These are phyloP conservation scores for Sanguinoderma infundibulare DNA, from an alignment of 1,284 basidiomycete species.

Conservation along the genomic window DNA sequence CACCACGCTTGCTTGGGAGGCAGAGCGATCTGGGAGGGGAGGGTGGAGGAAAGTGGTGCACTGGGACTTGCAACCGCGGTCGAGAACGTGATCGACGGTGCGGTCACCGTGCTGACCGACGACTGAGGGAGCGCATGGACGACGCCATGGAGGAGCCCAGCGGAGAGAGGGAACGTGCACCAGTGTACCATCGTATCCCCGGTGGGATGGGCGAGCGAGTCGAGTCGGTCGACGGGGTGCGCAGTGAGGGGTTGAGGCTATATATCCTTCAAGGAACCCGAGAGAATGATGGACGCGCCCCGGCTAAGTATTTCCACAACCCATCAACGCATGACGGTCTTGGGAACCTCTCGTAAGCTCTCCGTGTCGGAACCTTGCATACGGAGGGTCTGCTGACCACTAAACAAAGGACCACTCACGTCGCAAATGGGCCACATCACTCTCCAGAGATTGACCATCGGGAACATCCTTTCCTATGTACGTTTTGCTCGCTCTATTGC, in stretches of 20 bases:
- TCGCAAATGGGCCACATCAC: not conserved
- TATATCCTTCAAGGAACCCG: slow-evolving; percentile 7
- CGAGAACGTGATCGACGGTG: slow-evolving; percentile 43
- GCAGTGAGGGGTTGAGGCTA: slow-evolving; percentile 4
- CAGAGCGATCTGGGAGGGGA: slow-evolving; percentile 72
- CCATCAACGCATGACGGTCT: slow-evolving; percentile 19
- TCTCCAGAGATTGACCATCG: not conserved
- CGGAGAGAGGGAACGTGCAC: slow-evolving; percentile 11
- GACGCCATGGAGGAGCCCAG: slow-evolving; percentile 22
- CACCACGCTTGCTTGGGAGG: slow-evolving; percentile 82
- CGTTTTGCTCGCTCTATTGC: too few species aligned
- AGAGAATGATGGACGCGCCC: slow-evolving; percentile 9
- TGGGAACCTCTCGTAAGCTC: slow-evolving; percentile 9
- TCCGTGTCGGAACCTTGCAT: not conserved
- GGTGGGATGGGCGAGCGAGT: not conserved
- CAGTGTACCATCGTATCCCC: slow-evolving; percentile 15
- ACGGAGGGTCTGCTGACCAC: slow-evolving; percentile 10
- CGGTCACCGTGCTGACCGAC: slow-evolving; percentile 20
- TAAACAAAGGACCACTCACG: not conserved
- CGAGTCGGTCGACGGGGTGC: slow-evolving; percentile 13
- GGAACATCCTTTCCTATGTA: too few species aligned
- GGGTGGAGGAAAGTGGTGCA: slow-evolving; percentile 49
- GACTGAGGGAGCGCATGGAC: slow-evolving; percentile 30
- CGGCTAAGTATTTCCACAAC: slow-evolving; percentile 13
- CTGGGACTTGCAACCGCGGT: slow-evolving; percentile 72